Evolutionary conservation across 768 basidiomycete species (phyloP), one percentile per base, ranked within the genome.

Genomic region (Roridomyces roridus): DNA sequence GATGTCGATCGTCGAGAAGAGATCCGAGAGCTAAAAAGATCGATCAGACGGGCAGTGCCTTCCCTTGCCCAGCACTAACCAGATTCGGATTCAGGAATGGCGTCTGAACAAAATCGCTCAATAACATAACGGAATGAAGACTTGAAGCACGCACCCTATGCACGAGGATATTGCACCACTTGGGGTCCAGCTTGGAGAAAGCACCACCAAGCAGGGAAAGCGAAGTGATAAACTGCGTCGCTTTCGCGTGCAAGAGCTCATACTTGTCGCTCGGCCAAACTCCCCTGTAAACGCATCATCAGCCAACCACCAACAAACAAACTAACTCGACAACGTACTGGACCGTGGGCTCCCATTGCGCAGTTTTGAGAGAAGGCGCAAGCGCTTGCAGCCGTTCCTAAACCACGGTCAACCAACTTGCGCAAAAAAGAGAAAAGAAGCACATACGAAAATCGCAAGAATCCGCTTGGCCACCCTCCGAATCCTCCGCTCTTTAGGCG

Each of bases 51-150:
- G 46, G 29, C 31, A 34, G 31, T 10, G 31, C 4, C 42, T 26
- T 11, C 26, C 14, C 5, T 35, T 29, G 10, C 31, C 46, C 18
- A 15, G 1, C 4, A 57, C 75, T 63, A 57, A 78, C 79, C 4
- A 80, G 69, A 46, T 78, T 77, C 0, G 79, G 78, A 50, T 80
- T 80, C 47, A 80, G 62, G 56, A 74, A 79, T 10, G 79, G 78
- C 6, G 79, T 77, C 77, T 80, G 29, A 14, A 45, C 20, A 21
- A 8, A 18, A 23, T 6, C 2, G 5, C 35, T 6, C 20, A 34
- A 15, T 17, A 21, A 36, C 23, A n/a, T 20, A 15, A 10, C 2
- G 26, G 14, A 21, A 35, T 40, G 7, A 20, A 25, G 2, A 6
- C 24, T 5, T 25, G 21, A 35, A 20, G 21, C 1, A 37, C 40